These are phyloP conservation scores for Naganishia liquefaciens DNA, from an alignment of 1,284 basidiomycete genomes.

Conservation along the genomic window DNA sequence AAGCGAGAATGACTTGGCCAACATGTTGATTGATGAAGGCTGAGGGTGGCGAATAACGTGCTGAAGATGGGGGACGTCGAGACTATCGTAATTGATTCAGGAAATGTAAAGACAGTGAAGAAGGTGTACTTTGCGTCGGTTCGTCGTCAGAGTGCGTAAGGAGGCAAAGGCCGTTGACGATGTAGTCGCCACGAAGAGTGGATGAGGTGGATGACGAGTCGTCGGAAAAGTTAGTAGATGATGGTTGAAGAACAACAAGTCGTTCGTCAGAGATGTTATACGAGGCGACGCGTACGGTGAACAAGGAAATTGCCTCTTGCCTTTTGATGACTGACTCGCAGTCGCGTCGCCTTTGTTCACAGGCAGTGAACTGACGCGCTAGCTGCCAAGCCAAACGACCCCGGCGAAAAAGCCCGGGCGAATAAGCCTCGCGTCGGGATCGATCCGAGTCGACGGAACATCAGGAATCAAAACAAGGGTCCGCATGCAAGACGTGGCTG, in stretches of 20 bases:
- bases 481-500: too few relatives aligned
- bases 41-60: neutral
- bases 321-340: neutral
- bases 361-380: neutral
- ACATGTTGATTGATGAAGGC: conserved; percentile 18
- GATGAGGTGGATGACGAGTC: neutral
- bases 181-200: neutral
- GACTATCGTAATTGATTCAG: conserved; percentile 4
- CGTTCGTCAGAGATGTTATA: too few relatives aligned
- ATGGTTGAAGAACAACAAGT: neutral
- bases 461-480: too few relatives aligned
- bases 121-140: neutral
- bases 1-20: conserved; percentile 24
- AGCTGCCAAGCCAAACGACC: neutral
- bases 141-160: too few relatives aligned
- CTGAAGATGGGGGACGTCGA: neutral
- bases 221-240: neutral
- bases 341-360: neutral
- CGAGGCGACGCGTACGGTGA: too few relatives aligned
- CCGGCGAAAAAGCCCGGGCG: neutral
- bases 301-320: too few relatives aligned
- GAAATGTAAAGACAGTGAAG: conserved; percentile 26
- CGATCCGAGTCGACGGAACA: too few relatives aligned
- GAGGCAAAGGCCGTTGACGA: neutral
- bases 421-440: neutral